These are phyloP conservation scores for Panicum virgatum DNA, from an alignment of 202 grass and related monocot species.

Conservation along the genomic window DNA sequence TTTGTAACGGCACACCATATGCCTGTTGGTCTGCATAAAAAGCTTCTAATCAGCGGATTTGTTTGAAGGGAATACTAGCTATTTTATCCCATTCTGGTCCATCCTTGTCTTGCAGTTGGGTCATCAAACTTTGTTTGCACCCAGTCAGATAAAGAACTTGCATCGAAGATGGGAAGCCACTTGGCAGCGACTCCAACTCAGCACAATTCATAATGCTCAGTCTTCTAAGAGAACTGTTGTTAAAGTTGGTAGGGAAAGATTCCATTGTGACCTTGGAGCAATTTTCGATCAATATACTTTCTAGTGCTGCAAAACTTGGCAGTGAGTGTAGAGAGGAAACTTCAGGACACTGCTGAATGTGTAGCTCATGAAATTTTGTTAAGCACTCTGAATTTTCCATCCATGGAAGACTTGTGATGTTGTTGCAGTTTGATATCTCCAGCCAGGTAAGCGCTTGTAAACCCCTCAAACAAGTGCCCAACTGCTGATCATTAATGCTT, in stretches of 20 bases:
- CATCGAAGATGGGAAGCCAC: constrained; percentile 47
- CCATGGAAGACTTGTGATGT: constrained; percentile 52
- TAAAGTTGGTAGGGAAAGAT: constrained; percentile 47
- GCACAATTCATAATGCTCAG: constrained; percentile 55
- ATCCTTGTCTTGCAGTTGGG: constrained; percentile 18
- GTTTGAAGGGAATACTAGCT: constrained; percentile 27
- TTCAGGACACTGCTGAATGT: constrained; percentile 45
- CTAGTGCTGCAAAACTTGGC: constrained; percentile 27
- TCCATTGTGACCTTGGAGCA: constrained; percentile 40
- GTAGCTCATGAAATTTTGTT: constrained; percentile 42
- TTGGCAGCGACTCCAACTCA: constrained; percentile 49
- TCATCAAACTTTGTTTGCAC: constrained; percentile 40
- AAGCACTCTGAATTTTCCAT: constrained; percentile 19
- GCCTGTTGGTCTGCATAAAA: background rate
- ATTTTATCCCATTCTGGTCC: constrained; percentile 54
- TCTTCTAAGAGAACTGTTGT: constrained; percentile 39
- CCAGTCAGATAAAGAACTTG: constrained; percentile 55
- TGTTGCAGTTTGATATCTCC: constrained; percentile 50
- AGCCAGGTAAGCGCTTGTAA: constrained; percentile 32
- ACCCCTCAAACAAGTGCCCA: constrained; percentile 41
- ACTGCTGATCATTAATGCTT: constrained; percentile 41
- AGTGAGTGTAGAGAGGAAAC: constrained; percentile 41
- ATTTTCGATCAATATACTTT: constrained; percentile 43
- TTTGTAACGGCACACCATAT: background rate
- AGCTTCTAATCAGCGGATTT: constrained; percentile 24